phyloP scores from a whole-genome alignment of 352 stramenopile genomes.

The Thalassiosira ordinaria region DNA sequence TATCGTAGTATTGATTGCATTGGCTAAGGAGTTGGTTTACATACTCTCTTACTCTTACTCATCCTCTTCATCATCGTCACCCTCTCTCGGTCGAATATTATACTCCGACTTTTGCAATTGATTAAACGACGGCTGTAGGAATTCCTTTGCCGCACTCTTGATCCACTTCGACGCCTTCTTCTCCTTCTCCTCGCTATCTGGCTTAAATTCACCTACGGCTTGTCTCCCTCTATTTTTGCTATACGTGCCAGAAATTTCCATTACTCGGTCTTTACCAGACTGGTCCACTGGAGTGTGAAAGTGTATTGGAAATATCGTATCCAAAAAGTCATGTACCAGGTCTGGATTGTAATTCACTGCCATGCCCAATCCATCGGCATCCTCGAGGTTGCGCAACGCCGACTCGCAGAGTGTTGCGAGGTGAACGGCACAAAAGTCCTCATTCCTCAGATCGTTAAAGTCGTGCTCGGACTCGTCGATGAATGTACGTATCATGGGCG shows the following conservation, averaged over 20 bases:
- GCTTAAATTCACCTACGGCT: conserved; percentile 53
- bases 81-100: conserved; percentile 14
- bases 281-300: conserved; percentile 66
- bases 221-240: conserved; percentile 72
- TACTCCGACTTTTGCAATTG: conserved; percentile 35
- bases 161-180: conserved; percentile 57
- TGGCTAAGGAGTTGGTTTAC: not conserved
- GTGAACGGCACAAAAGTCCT: conserved; percentile 86
- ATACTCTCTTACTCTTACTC: not conserved
- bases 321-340: conserved; percentile 64
- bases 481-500: conserved; percentile 32
- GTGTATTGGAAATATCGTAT: conserved; percentile 71
- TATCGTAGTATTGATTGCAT: not conserved
- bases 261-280: conserved; percentile 63
- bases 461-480: conserved; percentile 21
- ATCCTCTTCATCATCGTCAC: not conserved
- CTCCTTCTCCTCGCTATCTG: conserved; percentile 73
- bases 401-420: conserved; percentile 79
- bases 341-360: conserved; percentile 70
- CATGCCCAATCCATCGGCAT: conserved; percentile 57
- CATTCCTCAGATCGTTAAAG: conserved; percentile 33
- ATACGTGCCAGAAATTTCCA: conserved; percentile 73
- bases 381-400: conserved; percentile 63
- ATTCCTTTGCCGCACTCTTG: conserved; percentile 59
- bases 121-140: conserved; percentile 66